Base-by-base conservation (phyloP, 768 basidiomycete genomes). In the Psilocybe azurescens region DNA sequence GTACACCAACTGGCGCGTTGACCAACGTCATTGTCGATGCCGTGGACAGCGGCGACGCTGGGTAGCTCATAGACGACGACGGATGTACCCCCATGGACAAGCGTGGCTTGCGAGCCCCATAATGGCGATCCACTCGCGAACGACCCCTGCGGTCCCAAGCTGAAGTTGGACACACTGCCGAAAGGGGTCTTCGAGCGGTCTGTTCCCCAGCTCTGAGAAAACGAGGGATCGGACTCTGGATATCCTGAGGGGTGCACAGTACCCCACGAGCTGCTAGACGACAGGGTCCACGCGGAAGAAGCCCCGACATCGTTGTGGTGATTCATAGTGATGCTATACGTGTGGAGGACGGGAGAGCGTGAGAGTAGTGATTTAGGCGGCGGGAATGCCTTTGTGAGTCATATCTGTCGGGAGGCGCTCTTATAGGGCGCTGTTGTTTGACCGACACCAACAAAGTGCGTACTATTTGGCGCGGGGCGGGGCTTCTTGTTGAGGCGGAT, bases 391-490 rank as follows among this genome's bases (percentile, higher is more conserved):
- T 44, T 18, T 47, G 51, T 53, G 53, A 61, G 60, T 61, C 60
- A 61, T n/a, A n/a, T 29, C 9, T 20, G 60, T 20, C 33, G 53
- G 48, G 54, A 33, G 29, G 39, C 53, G 53, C 48, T 54, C 36
- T 61, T 61, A 61, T 61, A 61, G 11, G 28, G 53, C 20, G n/a
- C 46, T 28, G 53, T 49, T 49, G 33, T 46, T 41, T 61, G 60
- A 61, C 29, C 54, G 32, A 10, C 60, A 50, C n/a, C 53, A 39
- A 30, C 47, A 48, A 28, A 5, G 48, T 55, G 30, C 38, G 54
- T 20, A 20, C 20, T 50, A 53, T 30, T 51, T 52, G 47, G 47
- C 16, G 47, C 48, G 39, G 33, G 41, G 8, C 14, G 39, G 44
- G 53, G 54, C 33, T 24, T 56, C 16, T 32, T 32, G 24, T 44